phyloP scores from a whole-genome alignment of 371 early-diverging fungal species.

The Apophysomyces ossiformis region DNA sequence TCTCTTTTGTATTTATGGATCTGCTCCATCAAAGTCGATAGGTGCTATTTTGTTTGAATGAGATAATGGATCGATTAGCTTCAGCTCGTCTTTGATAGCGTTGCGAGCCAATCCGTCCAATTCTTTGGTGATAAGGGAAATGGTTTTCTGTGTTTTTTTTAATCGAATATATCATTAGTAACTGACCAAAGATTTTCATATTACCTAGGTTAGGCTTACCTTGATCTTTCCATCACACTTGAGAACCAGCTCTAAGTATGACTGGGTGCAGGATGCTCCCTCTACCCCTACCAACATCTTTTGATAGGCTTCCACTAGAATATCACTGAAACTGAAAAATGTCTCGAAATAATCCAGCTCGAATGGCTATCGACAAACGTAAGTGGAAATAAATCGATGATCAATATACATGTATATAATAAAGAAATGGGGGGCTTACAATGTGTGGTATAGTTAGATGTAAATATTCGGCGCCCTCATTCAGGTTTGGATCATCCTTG shows the following conservation, averaged over 20 bases:
- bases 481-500: conserved; percentile 43
- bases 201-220: conserved; percentile 22
- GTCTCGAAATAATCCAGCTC: conserved; percentile 63
- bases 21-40: conserved; percentile 48
- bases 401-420: neutral
- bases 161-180: too few relatives aligned
- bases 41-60: conserved; percentile 41
- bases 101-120: conserved; percentile 56
- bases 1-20: conserved; percentile 7
- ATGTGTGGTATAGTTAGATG: conserved; percentile 54
- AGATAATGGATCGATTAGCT: conserved; percentile 54
- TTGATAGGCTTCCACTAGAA: conserved; percentile 52
- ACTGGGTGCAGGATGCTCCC: conserved; percentile 41
- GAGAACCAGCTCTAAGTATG: conserved; percentile 60
- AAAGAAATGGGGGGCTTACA: conserved; percentile 29
- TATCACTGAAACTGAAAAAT: conserved; percentile 55
- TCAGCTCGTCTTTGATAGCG: conserved; percentile 58
- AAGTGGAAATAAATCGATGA: neutral
- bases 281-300: conserved; percentile 48
- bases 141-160: conserved; percentile 50
- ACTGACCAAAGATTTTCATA: neutral
- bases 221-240: conserved; percentile 62
- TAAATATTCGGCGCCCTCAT: conserved; percentile 49
- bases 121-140: conserved; percentile 59
- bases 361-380: conserved; percentile 48